phyloP scores from a whole-genome alignment of 2,329 filamentous ascomycete species.

The Ascochyta koolunga region DNA sequence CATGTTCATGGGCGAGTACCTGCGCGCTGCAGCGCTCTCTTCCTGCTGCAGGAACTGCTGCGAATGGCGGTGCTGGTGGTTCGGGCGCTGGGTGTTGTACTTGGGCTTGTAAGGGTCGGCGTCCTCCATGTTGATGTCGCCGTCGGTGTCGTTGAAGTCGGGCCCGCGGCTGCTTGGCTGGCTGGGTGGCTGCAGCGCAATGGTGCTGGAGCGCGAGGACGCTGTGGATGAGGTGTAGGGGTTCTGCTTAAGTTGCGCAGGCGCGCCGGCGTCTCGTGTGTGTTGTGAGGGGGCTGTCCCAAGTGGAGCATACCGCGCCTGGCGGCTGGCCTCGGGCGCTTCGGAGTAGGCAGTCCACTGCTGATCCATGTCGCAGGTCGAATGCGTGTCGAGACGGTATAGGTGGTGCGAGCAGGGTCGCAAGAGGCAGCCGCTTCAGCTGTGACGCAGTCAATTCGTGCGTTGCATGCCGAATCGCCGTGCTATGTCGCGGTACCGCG shows the following conservation, averaged over 20 bases:
- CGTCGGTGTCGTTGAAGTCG: conserved; percentile 52
- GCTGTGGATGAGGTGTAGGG: conserved; percentile 32
- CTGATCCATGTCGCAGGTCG: conserved; percentile 41
- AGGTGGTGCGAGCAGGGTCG: conserved; percentile 23
- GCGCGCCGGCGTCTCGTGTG: conserved; percentile 37
- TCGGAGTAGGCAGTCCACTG: conserved; percentile 49
- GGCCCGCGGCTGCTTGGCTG: conserved; percentile 36
- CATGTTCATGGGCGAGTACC: conserved; percentile 96
- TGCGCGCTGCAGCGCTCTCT: conserved; percentile 81
- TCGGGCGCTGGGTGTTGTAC: conserved; percentile 75
- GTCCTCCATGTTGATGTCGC: conserved; percentile 76
- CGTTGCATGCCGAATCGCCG: conserved; percentile 41
- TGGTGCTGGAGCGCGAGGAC: conserved; percentile 14
- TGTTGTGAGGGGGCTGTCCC: conserved; percentile 44
- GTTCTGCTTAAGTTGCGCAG: conserved; percentile 45
- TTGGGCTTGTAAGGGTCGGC: conserved; percentile 86
- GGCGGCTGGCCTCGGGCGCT: conserved; percentile 39
- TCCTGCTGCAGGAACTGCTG: conserved; percentile 75
- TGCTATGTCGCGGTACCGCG: conserved; percentile 12
- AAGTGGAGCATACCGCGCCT: conserved; percentile 47
- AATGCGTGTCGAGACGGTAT: conserved; percentile 12
- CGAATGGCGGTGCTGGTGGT: conserved; percentile 76
- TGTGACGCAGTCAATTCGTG: conserved; percentile 41
- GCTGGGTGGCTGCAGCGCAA: conserved; percentile 24
- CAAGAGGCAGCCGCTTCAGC: conserved; percentile 42